phyloP scores from a whole-genome alignment of 2,329 filamentous ascomycete species.

The Fusarium sp. region DNA sequence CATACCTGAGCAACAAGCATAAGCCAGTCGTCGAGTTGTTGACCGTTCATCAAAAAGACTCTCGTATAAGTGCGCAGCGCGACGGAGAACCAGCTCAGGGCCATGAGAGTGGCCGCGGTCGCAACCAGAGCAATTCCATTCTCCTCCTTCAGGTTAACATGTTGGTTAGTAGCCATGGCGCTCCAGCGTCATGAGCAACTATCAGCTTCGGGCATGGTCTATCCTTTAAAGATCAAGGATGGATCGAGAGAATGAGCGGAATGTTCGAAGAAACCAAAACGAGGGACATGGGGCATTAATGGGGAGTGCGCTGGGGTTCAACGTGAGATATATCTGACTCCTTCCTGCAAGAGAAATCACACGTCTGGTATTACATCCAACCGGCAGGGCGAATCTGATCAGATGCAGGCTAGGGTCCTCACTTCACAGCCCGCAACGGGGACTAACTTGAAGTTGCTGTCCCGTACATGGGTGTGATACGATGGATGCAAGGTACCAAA shows the following conservation, averaged over 20 bases:
- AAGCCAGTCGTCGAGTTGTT: conserved; percentile 68
- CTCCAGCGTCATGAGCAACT: conserved; percentile 41
- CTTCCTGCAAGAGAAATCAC: conserved; percentile 28
- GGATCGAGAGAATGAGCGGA: conserved; percentile 7
- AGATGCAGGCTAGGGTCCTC: conserved; percentile 26
- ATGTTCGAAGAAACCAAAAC: conserved; percentile 7
- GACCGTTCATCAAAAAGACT: conserved; percentile 60
- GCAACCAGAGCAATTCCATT: conserved; percentile 58
- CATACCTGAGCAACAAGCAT: conserved; percentile 66
- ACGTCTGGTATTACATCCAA: conserved; percentile 15
- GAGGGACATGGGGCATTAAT: conserved; percentile 7
- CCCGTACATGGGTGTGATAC: conserved; percentile 38
- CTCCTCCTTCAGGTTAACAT: conserved; percentile 56
- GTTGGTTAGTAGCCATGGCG: conserved; percentile 52
- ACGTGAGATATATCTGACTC: conserved; percentile 42
- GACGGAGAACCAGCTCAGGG: conserved; percentile 61
- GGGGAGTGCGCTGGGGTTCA: conserved; percentile 17
- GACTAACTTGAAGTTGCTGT: conserved; percentile 29
- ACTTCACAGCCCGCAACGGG: conserved; percentile 19
- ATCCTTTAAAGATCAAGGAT: conserved; percentile 19
- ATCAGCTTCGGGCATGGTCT: conserved; percentile 42
- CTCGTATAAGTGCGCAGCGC: conserved; percentile 62
- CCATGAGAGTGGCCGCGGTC: conserved; percentile 57
- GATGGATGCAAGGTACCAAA: conserved; percentile 46
- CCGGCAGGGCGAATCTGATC: conserved; percentile 27